These are phyloP conservation scores for Podila horticola DNA, from an alignment of 192 early-diverging fungal species.

Conservation along the genomic window DNA sequence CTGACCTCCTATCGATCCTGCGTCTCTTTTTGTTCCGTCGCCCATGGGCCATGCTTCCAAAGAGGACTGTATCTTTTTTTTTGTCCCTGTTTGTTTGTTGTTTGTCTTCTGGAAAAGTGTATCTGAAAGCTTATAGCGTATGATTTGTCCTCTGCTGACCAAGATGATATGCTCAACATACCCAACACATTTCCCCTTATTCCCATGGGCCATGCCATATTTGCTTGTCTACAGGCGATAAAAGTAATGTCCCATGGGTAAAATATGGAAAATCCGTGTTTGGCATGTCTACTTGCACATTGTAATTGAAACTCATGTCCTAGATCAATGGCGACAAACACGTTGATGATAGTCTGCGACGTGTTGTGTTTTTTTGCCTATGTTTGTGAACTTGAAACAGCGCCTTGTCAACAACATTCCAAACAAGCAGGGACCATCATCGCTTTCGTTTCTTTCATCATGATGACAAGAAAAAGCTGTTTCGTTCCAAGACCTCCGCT, in stretches of 20 bases:
- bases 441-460: too few relatives aligned
- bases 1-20: neutral
- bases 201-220: neutral
- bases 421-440: too few relatives aligned
- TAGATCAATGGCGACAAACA: too few relatives aligned
- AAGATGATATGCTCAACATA: slow-evolving; percentile 13
- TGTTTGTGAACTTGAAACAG: too few relatives aligned
- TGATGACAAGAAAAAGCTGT: too few relatives aligned
- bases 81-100: neutral
- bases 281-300: neutral
- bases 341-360: too few relatives aligned
- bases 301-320: neutral
- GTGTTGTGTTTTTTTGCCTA: too few relatives aligned
- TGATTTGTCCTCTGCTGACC: slow-evolving; percentile 10
- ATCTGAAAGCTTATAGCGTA: neutral
- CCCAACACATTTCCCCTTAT: slow-evolving; percentile 5
- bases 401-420: too few relatives aligned
- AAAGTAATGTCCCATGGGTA: neutral
- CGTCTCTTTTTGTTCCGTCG: too few relatives aligned
- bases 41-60: too few relatives aligned
- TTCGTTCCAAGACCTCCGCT: too few relatives aligned
- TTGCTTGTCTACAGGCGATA: neutral
- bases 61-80: neutral
- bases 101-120: neutral
- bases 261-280: neutral